Conservation (phyloP, 2,329 filamentous ascomycete genomes). For the Westerdykella aurantiaca region DNA sequence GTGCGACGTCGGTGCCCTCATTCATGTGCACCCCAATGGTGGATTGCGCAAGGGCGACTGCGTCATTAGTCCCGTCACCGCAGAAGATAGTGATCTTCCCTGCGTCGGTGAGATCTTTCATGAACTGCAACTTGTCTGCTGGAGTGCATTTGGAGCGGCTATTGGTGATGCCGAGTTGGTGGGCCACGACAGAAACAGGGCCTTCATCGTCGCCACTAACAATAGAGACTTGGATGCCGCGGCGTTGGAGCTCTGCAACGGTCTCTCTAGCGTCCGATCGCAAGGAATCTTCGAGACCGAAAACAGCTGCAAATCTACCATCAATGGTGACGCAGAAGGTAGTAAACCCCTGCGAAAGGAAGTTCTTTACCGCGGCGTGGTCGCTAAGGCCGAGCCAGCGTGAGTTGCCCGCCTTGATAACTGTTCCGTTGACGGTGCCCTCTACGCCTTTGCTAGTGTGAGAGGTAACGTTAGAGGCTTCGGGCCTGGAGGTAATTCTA, state of each 20-base stretch:
- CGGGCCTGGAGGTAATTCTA: too few species aligned
- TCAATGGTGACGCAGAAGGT: slow-evolving; percentile 53
- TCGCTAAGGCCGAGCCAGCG: slow-evolving; percentile 42
- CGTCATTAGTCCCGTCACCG: slow-evolving; percentile 80
- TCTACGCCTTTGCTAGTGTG: slow-evolving; percentile 39
- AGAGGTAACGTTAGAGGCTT: slow-evolving; percentile 1
- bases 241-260: slow-evolving; percentile 45
- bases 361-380: slow-evolving; percentile 40
- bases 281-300: slow-evolving; percentile 46
- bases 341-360: slow-evolving; percentile 17
- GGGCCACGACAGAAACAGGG: slow-evolving; percentile 45
- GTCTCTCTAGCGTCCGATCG: slow-evolving; percentile 49
- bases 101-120: slow-evolving; percentile 27
- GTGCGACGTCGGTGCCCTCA: slow-evolving; percentile 55
- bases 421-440: slow-evolving; percentile 23
- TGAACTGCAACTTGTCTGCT: slow-evolving; percentile 50
- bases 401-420: slow-evolving; percentile 44
- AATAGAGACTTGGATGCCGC: slow-evolving; percentile 48
- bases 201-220: slow-evolving; percentile 53
- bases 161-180: slow-evolving; percentile 35
- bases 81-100: slow-evolving; percentile 55
- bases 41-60: slow-evolving; percentile 63
- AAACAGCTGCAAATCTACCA: slow-evolving; percentile 40
- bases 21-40: slow-evolving; percentile 66
- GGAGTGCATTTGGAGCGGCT: slow-evolving; percentile 47